Percentiles rank a stretch among this genome's conserved stretches.
Evolutionary conservation across 2,329 filamentous ascomycete genomes (phyloP).

Genomic region (Calycina herbarum): DNA sequence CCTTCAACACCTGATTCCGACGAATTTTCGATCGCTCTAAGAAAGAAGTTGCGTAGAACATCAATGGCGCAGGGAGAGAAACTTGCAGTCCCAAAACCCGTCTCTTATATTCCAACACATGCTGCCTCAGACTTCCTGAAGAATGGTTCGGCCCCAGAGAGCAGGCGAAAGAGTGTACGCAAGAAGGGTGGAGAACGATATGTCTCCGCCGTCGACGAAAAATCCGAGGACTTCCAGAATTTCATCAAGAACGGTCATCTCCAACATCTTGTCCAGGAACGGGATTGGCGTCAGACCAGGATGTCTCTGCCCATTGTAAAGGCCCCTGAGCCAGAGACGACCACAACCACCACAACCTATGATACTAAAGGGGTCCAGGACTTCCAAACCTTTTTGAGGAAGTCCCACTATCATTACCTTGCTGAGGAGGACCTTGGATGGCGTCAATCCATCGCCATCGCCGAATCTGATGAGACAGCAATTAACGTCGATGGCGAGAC

Average conservation of each 20-base stretch:
- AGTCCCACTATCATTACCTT: neutral
- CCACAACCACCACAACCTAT: neutral
- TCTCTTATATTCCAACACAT: slow-evolving; percentile 22
- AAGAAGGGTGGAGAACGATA: neutral
- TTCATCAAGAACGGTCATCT: neutral
- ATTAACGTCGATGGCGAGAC: neutral
- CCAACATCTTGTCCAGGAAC: slow-evolving; percentile 8
- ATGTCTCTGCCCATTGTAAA: neutral
- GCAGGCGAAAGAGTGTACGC: neutral
- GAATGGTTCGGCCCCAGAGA: neutral
- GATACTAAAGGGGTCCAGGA: neutral
- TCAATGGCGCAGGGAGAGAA: neutral
- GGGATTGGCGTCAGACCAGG: slow-evolving; percentile 8
- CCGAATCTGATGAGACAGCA: neutral
- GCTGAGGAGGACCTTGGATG: neutral
- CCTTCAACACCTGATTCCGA: neutral
- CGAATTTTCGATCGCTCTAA: neutral
- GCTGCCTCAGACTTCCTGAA: slow-evolving; percentile 20
- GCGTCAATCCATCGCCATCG: neutral
- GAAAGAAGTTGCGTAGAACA: slow-evolving; percentile 2
- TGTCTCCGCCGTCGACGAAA: neutral
- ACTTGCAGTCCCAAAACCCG: neutral
- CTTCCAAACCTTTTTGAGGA: neutral
- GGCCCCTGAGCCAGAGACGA: neutral
- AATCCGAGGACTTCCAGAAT: slow-evolving; percentile 10